A percentile compares a stretch with the other conserved stretches of the same genome.
Conservation (phyloP, 148 eudicot genomes). For the Diospyros kaki region DNA sequence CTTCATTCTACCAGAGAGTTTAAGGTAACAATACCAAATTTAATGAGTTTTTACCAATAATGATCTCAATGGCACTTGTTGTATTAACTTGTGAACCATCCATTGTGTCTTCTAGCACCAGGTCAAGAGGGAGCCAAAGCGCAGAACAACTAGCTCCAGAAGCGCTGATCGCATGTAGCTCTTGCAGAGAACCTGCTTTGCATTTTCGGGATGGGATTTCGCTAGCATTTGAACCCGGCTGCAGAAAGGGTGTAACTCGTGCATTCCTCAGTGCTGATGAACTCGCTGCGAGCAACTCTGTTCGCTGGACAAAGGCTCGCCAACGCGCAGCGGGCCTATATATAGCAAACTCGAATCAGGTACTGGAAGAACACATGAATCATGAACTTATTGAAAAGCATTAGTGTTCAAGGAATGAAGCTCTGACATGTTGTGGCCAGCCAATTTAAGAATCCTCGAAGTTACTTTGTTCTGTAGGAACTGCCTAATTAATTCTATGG, state of each 20-base stretch:
- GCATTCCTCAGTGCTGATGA: constrained; percentile 58
- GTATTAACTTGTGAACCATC: constrained; percentile 80
- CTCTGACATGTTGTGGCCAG: constrained; percentile 79
- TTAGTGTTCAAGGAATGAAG: constrained; percentile 18
- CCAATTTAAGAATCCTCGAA: constrained; percentile 75
- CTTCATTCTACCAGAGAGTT: not conserved
- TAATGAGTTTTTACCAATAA: constrained; percentile 48
- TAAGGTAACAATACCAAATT: not conserved
- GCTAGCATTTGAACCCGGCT: constrained; percentile 40
- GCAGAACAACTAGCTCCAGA: constrained; percentile 53
- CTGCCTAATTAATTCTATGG: constrained; percentile 60
- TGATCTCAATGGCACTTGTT: constrained; percentile 74
- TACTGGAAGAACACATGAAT: constrained; percentile 8
- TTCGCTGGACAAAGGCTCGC: constrained; percentile 51
- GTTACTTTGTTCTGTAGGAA: constrained; percentile 66
- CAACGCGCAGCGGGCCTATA: constrained; percentile 60
- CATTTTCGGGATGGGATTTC: constrained; percentile 27
- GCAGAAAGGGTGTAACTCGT: constrained; percentile 33
- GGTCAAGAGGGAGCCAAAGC: constrained; percentile 93
- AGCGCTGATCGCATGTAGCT: constrained; percentile 27
- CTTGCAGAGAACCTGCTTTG: constrained; percentile 35
- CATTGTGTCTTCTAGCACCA: constrained; percentile 82
- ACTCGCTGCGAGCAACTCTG: constrained; percentile 57
- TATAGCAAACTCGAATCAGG: constrained; percentile 12
- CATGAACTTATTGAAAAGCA: constrained; percentile 2